These are phyloP conservation scores for Paracorniculantispora psalliotae DNA, from an alignment of 2,329 filamentous ascomycete genomes.

Conservation along the genomic window DNA sequence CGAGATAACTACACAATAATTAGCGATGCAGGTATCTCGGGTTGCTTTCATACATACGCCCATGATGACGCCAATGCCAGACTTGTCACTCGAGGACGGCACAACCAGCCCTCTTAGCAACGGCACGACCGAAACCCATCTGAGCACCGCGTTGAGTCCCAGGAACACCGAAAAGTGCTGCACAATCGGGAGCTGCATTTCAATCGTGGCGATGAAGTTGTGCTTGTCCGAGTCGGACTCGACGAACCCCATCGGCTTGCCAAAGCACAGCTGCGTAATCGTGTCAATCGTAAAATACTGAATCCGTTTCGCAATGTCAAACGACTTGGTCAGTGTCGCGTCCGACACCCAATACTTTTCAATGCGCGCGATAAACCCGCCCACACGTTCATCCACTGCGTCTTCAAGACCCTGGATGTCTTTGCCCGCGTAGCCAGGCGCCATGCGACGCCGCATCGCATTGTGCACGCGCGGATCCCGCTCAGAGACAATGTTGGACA, in stretches of 20 bases:
- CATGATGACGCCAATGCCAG: not conserved
- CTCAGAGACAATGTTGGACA: not conserved
- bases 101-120: not conserved
- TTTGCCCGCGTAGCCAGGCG: not conserved
- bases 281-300: slow-evolving; percentile 3
- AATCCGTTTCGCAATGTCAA: slow-evolving; percentile 1
- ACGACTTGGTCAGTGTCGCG: not conserved
- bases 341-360: not conserved
- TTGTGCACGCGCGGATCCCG: not conserved
- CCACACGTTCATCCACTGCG: not conserved
- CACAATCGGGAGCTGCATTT: not conserved
- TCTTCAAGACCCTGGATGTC: not conserved
- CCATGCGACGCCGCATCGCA: not conserved
- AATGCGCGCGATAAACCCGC: not conserved
- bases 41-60: not conserved
- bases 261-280: slow-evolving; percentile 1
- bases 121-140: not conserved
- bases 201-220: not conserved
- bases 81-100: not conserved
- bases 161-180: slow-evolving; percentile 1
- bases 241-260: slow-evolving; percentile 1
- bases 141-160: not conserved
- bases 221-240: not conserved
- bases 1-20: not conserved
- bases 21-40: not conserved